Conservation (phyloP, 2,329 filamentous ascomycete genomes). For the Elsinoe arachidis region DNA sequence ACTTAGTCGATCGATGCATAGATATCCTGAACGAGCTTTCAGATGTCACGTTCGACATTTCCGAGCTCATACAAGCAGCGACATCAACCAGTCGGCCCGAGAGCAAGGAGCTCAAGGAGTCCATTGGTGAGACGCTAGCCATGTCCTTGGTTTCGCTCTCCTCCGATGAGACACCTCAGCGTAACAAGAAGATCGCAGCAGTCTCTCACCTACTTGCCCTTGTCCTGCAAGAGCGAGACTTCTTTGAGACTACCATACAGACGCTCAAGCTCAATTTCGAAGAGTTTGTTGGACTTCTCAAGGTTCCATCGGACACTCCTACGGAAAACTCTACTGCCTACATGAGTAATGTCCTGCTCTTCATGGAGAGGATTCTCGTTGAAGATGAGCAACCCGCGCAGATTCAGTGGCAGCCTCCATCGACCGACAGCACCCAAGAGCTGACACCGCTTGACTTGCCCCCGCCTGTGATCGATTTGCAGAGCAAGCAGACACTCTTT, state of each 20-base stretch:
- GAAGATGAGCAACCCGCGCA: conserved; percentile 76
- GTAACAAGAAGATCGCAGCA: conserved; percentile 67
- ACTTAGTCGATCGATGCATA: conserved; percentile 80
- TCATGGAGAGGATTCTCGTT: conserved; percentile 82
- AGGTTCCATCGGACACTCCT: conserved; percentile 56
- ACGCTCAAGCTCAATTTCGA: conserved; percentile 68
- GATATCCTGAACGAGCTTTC: conserved; percentile 85
- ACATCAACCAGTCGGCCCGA: conserved; percentile 50
- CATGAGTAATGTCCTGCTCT: conserved; percentile 82
- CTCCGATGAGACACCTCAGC: conserved; percentile 40
- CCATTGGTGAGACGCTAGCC: conserved; percentile 74
- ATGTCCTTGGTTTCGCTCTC: conserved; percentile 65
- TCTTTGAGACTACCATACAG: conserved; percentile 68
- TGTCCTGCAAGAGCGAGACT: conserved; percentile 70
- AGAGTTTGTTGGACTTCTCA: conserved; percentile 70
- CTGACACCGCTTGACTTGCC: conserved; percentile 50
- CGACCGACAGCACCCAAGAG: conserved; percentile 34
- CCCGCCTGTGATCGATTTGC: conserved; percentile 53
- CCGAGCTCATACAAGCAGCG: conserved; percentile 73
- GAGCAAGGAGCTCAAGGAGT: conserved; percentile 52
- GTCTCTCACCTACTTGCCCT: conserved; percentile 88
- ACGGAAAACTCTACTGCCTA: conserved; percentile 78
- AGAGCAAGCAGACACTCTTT: conserved; percentile 64
- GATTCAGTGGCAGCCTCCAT: conserved; percentile 54
- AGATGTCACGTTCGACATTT: conserved; percentile 79